These are phyloP conservation scores for Venturia nashicola DNA, from an alignment of 2,329 filamentous ascomycete genomes.

Conservation along the genomic window DNA sequence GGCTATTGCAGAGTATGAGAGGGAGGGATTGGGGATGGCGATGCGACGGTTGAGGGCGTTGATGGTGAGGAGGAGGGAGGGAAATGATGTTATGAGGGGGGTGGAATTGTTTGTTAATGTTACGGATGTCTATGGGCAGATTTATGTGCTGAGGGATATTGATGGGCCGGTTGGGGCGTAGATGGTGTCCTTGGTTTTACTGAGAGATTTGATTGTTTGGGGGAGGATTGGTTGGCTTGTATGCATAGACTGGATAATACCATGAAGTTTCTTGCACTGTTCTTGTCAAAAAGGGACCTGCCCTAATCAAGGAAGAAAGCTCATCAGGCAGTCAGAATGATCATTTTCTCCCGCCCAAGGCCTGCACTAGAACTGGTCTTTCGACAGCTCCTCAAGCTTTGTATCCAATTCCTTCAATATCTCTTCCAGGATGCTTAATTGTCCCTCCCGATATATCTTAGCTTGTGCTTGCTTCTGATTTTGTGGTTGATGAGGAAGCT, in stretches of 20 bases:
- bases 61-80: neutral
- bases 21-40: neutral
- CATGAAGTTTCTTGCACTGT: no score
- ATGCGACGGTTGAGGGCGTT: neutral
- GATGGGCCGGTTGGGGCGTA: neutral
- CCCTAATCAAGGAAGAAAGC: no score
- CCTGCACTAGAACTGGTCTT: neutral
- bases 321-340: no score
- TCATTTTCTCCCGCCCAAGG: no score
- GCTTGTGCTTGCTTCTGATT: slow-evolving; percentile 30
- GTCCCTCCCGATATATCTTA: slow-evolving; percentile 30
- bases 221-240: no score
- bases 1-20: neutral
- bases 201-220: no score
- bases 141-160: neutral
- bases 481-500: slow-evolving; percentile 16
- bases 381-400: neutral
- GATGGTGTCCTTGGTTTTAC: neutral
- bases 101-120: neutral
- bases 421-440: slow-evolving; percentile 15
- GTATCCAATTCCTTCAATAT: slow-evolving; percentile 9
- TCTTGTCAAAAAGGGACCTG: no score
- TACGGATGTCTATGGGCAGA: neutral
- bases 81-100: neutral
- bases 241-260: no score